Conservation (phyloP, 2,329 filamentous ascomycete genomes). For the Berkeleyomyces basicola region DNA sequence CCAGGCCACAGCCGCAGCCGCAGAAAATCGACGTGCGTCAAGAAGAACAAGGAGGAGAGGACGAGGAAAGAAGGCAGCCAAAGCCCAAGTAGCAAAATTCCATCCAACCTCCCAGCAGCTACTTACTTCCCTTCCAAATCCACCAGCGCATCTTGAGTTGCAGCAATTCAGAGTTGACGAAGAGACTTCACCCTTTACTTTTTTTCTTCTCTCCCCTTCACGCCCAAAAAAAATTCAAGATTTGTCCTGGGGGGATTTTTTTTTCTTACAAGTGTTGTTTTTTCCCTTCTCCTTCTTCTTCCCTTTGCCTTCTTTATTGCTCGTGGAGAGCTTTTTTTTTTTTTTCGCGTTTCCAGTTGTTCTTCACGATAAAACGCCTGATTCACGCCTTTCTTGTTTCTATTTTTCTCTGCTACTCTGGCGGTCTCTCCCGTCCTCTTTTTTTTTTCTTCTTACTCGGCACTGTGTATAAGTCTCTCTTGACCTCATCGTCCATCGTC, state of each 20-base stretch:
- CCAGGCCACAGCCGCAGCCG: not conserved
- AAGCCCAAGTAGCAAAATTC: not conserved
- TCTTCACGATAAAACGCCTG: not conserved
- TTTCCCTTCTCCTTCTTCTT: conserved; percentile 4
- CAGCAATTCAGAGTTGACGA: not conserved
- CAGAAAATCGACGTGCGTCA: not conserved
- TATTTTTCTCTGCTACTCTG: not conserved
- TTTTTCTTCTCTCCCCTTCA: not conserved
- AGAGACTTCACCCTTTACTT: not conserved
- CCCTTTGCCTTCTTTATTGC: conserved; percentile 11
- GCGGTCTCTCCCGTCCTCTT: not conserved
- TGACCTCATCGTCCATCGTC: not conserved
- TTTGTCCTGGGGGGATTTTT: not conserved
- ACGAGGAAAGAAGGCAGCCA: not conserved
- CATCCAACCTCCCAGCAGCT: not conserved
- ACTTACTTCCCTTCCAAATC: not conserved
- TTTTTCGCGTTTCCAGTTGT: not conserved
- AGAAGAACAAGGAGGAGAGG: not conserved
- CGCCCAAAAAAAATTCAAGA: not conserved
- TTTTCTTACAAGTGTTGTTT: not conserved
- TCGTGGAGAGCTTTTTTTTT: not conserved
- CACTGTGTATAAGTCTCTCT: conserved; percentile 7
- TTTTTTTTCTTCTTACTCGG: not conserved
- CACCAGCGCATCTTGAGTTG: not conserved
- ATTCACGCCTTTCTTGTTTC: not conserved